Evolutionary conservation across 1,284 basidiomycete species (phyloP).

Genomic region (Peniophora sp.): DNA sequence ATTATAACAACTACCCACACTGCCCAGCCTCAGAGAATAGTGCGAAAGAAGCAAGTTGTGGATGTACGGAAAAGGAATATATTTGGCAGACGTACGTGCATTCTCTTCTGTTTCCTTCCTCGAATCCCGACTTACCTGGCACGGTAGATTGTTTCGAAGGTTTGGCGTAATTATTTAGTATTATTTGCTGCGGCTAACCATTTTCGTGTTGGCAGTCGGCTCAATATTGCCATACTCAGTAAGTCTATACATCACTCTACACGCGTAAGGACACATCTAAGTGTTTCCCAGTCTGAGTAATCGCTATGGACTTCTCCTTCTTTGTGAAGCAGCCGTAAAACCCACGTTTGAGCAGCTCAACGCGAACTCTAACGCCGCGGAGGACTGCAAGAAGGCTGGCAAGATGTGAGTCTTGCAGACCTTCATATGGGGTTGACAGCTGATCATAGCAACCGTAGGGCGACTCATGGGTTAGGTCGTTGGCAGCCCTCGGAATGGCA

Average conservation of each 20-base stretch:
- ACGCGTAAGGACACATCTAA: neutral
- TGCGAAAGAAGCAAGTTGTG: too few species aligned
- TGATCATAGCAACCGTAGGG: constrained; percentile 22
- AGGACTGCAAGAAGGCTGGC: constrained; percentile 33
- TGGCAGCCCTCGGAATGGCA: constrained; percentile 51
- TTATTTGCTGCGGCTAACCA: too few species aligned
- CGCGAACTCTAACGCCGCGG: constrained; percentile 44
- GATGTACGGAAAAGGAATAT: too few species aligned
- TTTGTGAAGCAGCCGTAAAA: constrained; percentile 52
- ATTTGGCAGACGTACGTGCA: neutral
- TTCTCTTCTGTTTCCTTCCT: neutral
- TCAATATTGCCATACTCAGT: constrained; percentile 50
- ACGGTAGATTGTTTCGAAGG: too few species aligned
- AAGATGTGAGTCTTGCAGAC: constrained; percentile 22
- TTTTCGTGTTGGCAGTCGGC: constrained; percentile 42
- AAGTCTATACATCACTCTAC: constrained; percentile 14
- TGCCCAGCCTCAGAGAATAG: too few species aligned
- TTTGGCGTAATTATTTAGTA: too few species aligned
- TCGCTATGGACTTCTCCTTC: constrained; percentile 42
- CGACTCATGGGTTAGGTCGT: constrained; percentile 47
- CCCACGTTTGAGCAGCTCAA: constrained; percentile 42
- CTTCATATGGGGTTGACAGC: too few species aligned
- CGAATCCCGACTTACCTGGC: too few species aligned
- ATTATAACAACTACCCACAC: too few species aligned
- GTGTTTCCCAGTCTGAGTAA: constrained; percentile 35